A percentile compares a stretch with the other conserved stretches of the same genome.
phyloP scores from a whole-genome alignment of 164 flowering plant genomes.

The Sextonia rubra region DNA sequence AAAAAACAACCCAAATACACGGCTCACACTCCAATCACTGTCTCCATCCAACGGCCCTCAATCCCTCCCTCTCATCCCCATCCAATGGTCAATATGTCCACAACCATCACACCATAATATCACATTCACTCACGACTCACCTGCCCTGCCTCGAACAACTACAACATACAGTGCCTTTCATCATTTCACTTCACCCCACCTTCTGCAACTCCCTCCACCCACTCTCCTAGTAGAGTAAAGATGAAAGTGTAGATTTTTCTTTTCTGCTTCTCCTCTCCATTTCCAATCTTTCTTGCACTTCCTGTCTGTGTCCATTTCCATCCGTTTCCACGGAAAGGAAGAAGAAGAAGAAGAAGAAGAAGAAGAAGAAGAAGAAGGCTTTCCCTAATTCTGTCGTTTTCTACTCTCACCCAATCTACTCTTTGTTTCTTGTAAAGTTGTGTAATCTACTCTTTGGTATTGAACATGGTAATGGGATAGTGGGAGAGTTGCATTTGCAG shows the following conservation, averaged over 20 bases:
- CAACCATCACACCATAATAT: constrained; percentile 17
- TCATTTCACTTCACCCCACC: constrained; percentile 3
- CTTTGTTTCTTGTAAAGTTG: neutral
- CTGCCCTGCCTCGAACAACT: constrained; percentile 23
- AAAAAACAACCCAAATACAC: constrained; percentile 12
- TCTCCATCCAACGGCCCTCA: neutral
- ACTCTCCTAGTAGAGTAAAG: too few relatives aligned
- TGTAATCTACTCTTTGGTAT: too few relatives aligned
- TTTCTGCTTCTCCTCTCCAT: neutral
- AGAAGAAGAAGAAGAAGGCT: too few relatives aligned
- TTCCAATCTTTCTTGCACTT: neutral
- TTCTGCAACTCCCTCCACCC: constrained; percentile 3
- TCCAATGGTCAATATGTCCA: constrained; percentile 10
- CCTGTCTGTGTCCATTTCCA: too few relatives aligned
- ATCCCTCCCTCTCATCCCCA: neutral
- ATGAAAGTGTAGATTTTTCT: neutral
- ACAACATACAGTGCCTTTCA: constrained; percentile 14
- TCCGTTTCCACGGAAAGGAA: too few relatives aligned
- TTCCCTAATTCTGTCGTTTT: neutral
- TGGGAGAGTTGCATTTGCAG: constrained; percentile 14
- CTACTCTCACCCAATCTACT: neutral
- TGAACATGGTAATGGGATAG: constrained; percentile 12
- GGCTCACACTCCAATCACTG: neutral
- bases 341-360: too few relatives aligned
- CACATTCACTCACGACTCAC: neutral